Evolutionary conservation across 2,329 filamentous ascomycete species (phyloP), one percentile per base, ranked within the genome.

Genomic region (Anthostomella pinea): DNA sequence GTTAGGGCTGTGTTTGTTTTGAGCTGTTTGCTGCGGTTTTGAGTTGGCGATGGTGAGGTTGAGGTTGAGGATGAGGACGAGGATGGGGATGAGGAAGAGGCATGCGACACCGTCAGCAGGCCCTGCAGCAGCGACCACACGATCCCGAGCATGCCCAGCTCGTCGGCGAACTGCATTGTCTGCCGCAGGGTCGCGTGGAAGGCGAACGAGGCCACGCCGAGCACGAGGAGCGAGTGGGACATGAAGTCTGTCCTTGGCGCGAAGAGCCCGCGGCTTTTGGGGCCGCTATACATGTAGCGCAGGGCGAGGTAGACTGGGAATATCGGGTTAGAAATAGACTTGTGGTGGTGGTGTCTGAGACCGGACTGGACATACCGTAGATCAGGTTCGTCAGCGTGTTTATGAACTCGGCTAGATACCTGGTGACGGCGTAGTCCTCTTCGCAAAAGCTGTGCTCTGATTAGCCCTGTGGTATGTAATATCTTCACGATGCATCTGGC

Each of bases 101-200:
- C 57, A 18, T 70, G 66, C 27, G 68, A 61, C 22, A 65, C 62
- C 9, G 68, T 70, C 37, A 68, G 64, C 4, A 72, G 57, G 31
- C 69, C 68, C 30, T 76, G 71, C 5, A 79, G 61, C 36, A 79
- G 64, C 1, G 72, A 63, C 41, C 69, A 72, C 15, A 66, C 67
- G 4, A 78, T 65, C 9, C 73, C 57, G 19, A 79, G 66, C 76
- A 79, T 79, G 35, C 73, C 72, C n/a, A 79, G 59, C 48, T 81
- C 76, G 46, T 80, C 77, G 44, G 66, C 67, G 40, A 68, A 69
- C 45, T 72, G 63, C 5, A 67, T 52, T 2, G 52, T 52, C 31
- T 68, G 65, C 34, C 60, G 67, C 13, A 72, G 59, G 6, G 65
- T 64, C 20, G 67, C 68, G 45, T 73, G 70, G 48, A 67, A 73